Evolutionary conservation across 371 early-diverging fungal species (phyloP).

Genomic region (Mortierella sp.): DNA sequence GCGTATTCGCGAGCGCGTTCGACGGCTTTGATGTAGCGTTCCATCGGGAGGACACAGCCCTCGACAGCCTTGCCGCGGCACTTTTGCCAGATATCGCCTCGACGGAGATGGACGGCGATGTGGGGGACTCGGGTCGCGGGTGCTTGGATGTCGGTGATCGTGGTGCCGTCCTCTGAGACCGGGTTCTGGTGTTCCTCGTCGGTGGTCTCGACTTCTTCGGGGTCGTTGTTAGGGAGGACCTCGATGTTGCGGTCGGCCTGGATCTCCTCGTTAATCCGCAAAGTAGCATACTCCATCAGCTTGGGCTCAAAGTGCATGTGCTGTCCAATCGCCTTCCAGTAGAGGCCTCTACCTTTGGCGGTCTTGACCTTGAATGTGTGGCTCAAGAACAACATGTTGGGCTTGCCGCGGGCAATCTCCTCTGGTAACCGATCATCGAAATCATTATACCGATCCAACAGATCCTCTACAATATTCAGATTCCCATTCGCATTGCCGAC

Average conservation of each 20-base stretch:
- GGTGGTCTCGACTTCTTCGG: constrained; percentile 20
- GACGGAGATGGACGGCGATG: constrained; percentile 44
- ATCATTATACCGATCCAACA: constrained; percentile 30
- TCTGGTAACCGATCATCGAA: constrained; percentile 1
- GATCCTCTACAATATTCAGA: constrained; percentile 23
- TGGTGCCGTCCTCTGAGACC: background rate
- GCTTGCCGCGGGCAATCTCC: background rate
- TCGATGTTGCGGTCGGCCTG: constrained; percentile 4
- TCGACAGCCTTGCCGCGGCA: constrained; percentile 3
- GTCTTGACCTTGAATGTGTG: constrained; percentile 33
- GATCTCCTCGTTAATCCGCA: constrained; percentile 23
- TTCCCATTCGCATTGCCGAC: background rate
- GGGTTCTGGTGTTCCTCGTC: background rate
- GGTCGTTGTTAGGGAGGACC: constrained; percentile 19
- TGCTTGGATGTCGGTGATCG: constrained; percentile 12
- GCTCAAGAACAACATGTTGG: constrained; percentile 21
- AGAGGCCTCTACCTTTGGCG: background rate
- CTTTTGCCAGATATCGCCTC: constrained; percentile 32
- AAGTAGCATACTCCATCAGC: constrained; percentile 32
- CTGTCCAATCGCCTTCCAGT: constrained; percentile 25
- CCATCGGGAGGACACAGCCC: constrained; percentile 23
- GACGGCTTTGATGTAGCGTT: constrained; percentile 17
- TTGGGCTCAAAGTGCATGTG: constrained; percentile 34
- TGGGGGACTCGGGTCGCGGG: constrained; percentile 25
- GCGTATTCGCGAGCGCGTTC: constrained; percentile 26